Percentiles rank a stretch among this genome's conserved stretches.
Conservation (phyloP, 2,329 filamentous ascomycete genomes). For the Xylaria sp. region DNA sequence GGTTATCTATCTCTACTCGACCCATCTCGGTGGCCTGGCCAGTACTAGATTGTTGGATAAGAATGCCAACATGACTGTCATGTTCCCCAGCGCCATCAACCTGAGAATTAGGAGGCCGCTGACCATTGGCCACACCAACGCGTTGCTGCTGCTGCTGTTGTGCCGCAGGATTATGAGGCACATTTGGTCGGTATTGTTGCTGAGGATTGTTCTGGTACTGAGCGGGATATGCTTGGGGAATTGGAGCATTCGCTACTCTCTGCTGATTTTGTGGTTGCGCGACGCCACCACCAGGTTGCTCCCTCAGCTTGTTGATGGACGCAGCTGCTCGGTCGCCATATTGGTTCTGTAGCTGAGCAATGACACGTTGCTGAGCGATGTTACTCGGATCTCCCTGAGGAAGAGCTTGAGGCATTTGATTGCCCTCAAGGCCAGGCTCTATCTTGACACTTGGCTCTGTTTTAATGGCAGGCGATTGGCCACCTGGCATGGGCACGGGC, state of each 20-base stretch:
- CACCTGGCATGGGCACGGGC: constrained; percentile 43
- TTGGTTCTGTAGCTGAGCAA: constrained; percentile 66
- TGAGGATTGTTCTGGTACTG: constrained; percentile 48
- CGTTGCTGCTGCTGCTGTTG: constrained; percentile 53
- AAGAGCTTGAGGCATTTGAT: constrained; percentile 24
- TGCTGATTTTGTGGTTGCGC: constrained; percentile 45
- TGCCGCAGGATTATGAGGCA: constrained; percentile 34
- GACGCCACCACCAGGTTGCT: constrained; percentile 44
- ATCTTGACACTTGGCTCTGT: constrained; percentile 61
- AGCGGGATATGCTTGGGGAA: constrained; percentile 42
- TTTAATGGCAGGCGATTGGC: constrained; percentile 52
- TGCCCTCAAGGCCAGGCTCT: constrained; percentile 57
- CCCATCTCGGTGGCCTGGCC: constrained; percentile 68
- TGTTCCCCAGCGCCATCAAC: constrained; percentile 79
- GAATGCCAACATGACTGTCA: constrained; percentile 67
- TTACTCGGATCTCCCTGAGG: constrained; percentile 28
- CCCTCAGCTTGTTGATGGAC: constrained; percentile 71
- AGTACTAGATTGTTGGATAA: constrained; percentile 66
- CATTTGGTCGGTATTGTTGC: constrained; percentile 46
- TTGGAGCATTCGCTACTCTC: constrained; percentile 41
- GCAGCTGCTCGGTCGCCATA: constrained; percentile 73
- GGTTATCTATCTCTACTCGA: constrained; percentile 72
- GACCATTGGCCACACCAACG: constrained; percentile 56
- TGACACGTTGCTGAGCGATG: constrained; percentile 57
- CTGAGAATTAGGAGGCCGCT: constrained; percentile 64